Evolutionary conservation across 371 early-diverging fungal genomes (phyloP), one percentile per base, ranked within the genome.

Genomic region (Capniomyces stellatus): DNA sequence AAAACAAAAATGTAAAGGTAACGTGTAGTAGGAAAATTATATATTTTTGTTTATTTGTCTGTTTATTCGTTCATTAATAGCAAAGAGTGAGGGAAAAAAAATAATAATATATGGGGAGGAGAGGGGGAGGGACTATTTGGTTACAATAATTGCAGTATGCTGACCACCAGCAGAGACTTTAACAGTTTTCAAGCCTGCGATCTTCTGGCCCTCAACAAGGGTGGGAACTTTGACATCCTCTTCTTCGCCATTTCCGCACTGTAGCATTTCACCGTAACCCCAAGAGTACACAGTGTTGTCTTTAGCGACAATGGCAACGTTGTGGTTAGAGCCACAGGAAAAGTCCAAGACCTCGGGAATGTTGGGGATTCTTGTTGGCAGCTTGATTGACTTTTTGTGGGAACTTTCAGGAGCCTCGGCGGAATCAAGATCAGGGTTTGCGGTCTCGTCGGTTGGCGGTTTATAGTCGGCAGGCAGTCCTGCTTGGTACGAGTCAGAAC

Each of bases 401-500:
- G 55, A 49, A 41, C 54, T 47, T 21, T 46, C 49, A 40, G 35
- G 40, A 27, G 22, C 56, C 41, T 24, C 55, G 31, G 22, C 41
- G 40, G 40, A 39, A 1, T 54, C 3, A 18, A 57, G 59, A 22
- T 69, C 64, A 13, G 60, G 60, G 31, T 61, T 57, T 13, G 46
- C 55, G 2, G 49, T 57, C 15, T 63, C 61, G 13, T 59, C 39
- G 13, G 51, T 23, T 12, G 48, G 48, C 21, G 55, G n/a, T 18
- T 40, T 31, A 46, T 25, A 58, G 40, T 58, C 57, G 52, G 71
- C 66, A 6, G 81, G 83, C 2, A 97, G 64, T 2, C 98, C 99
- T 1, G 96, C 75, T 71, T 99, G 98, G 19, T 84, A 79, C 51
- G 91, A 88, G 66, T 93, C 92, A 23, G 83, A 75, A 29, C 93